Conservation (phyloP, 1,284 basidiomycete genomes). For the Vanrija sp. region DNA sequence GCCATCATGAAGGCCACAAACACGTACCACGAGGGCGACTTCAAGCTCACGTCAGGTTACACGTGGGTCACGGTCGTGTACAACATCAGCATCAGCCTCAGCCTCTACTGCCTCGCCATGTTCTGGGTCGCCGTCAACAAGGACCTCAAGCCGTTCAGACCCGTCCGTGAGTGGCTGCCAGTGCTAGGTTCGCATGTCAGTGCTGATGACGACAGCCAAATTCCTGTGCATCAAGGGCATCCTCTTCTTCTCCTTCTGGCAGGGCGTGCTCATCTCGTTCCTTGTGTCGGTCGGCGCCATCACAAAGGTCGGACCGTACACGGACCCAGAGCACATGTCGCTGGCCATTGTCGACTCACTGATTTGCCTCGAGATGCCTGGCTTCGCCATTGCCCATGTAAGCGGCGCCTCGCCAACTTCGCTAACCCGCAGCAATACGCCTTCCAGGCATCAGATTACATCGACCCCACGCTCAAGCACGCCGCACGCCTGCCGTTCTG, state of each 20-base stretch:
- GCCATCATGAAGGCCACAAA: slow-evolving; percentile 80
- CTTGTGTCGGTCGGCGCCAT: slow-evolving; percentile 79
- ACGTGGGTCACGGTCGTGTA: slow-evolving; percentile 82
- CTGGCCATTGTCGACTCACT: slow-evolving; percentile 83
- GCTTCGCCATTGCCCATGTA: slow-evolving; percentile 86
- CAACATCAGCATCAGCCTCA: slow-evolving; percentile 54
- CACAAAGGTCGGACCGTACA: slow-evolving; percentile 75
- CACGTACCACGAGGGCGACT: slow-evolving; percentile 86
- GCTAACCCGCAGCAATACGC: slow-evolving; percentile 37
- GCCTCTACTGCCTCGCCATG: slow-evolving; percentile 71
- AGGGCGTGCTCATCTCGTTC: slow-evolving; percentile 78
- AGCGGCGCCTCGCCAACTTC: slow-evolving; percentile 2
- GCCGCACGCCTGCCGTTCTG: slow-evolving; percentile 82
- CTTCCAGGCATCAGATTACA: slow-evolving; percentile 65
- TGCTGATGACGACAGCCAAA: slow-evolving; percentile 61
- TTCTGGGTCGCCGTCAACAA: slow-evolving; percentile 88
- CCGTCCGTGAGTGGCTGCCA: slow-evolving; percentile 42
- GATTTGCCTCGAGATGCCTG: slow-evolving; percentile 95
- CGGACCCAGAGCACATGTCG: slow-evolving; percentile 83
- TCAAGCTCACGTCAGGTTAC: slow-evolving; percentile 80
- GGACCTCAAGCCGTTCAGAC: slow-evolving; percentile 83
- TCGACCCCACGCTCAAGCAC: slow-evolving; percentile 62
- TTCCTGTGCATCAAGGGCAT: slow-evolving; percentile 98
- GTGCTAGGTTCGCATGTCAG: accelerated
- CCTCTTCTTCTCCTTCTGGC: slow-evolving; percentile 98